phyloP scores from a whole-genome alignment of 2,329 filamentous ascomycete species.

The Fusarium dlaminii region DNA sequence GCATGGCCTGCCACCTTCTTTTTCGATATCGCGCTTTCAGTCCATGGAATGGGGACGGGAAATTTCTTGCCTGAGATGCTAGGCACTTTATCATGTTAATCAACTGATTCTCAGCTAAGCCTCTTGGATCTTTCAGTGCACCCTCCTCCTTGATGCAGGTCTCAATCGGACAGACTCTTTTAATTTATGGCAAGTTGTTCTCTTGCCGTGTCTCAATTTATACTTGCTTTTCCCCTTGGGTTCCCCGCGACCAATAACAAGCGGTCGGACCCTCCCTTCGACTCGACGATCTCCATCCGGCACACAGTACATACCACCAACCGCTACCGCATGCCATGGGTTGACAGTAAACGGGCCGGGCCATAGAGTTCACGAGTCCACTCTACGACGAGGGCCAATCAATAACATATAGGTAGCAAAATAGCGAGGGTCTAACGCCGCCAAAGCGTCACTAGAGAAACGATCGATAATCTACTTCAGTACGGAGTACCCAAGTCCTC shows the following conservation, averaged over 20 bases:
- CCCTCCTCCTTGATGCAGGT: not conserved
- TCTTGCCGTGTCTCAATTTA: not conserved
- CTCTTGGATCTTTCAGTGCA: not conserved
- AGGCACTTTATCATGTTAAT: not conserved
- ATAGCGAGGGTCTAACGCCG: not conserved
- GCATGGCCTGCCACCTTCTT: conserved; percentile 5
- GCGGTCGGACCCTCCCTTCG: conserved; percentile 5
- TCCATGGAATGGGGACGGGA: not conserved
- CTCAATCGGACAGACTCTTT: not conserved
- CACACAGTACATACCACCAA: conserved; percentile 7
- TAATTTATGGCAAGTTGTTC: not conserved
- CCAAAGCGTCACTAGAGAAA: not conserved
- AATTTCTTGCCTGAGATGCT: not conserved
- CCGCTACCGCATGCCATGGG: conserved; percentile 23
- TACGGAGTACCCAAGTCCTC: not conserved
- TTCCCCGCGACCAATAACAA: not conserved
- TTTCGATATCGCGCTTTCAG: conserved; percentile 2
- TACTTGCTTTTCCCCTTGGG: conserved; percentile 2
- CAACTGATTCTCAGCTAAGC: not conserved
- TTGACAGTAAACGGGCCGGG: conserved; percentile 37
- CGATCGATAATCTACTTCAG: not conserved
- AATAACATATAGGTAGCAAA: not conserved
- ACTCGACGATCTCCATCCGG: conserved; percentile 9
- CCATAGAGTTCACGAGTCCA: conserved; percentile 34
- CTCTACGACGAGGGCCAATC: conserved; percentile 2